Conservation (phyloP, 176 grass and related monocot species). For the Triticum dicoccoides region DNA sequence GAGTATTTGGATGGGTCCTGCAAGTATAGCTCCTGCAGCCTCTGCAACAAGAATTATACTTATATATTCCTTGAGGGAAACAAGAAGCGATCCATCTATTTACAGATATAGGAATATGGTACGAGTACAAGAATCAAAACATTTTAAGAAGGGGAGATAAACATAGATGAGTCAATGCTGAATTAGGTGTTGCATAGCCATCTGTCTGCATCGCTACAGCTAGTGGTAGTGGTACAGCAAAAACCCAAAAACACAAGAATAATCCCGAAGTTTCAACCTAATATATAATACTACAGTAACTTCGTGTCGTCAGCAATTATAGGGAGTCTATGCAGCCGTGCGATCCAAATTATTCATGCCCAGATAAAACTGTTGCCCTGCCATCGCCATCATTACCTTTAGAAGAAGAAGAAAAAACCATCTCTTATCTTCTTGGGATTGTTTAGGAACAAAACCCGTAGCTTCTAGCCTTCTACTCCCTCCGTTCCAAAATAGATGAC, state of each 20-base stretch:
- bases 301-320: neutral
- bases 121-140: neutral
- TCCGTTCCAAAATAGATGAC: no score
- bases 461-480: neutral
- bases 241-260: neutral
- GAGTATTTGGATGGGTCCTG: conserved; percentile 53
- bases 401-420: neutral
- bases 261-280: neutral
- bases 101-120: neutral
- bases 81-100: no score
- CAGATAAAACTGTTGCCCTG: neutral
- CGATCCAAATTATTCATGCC: neutral
- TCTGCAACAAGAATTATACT: conserved; percentile 39
- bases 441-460: neutral
- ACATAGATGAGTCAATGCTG: neutral
- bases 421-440: neutral
- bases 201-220: neutral
- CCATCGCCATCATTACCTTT: conserved; percentile 18
- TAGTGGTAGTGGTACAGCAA: neutral
- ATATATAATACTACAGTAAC: neutral
- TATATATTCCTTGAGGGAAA: neutral
- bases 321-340: neutral
- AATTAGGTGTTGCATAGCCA: neutral
- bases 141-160: neutral
- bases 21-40: conserved; percentile 68